Base-by-base conservation (phyloP, 805 yeast genomes). In the Yamadazyma philogaea region DNA sequence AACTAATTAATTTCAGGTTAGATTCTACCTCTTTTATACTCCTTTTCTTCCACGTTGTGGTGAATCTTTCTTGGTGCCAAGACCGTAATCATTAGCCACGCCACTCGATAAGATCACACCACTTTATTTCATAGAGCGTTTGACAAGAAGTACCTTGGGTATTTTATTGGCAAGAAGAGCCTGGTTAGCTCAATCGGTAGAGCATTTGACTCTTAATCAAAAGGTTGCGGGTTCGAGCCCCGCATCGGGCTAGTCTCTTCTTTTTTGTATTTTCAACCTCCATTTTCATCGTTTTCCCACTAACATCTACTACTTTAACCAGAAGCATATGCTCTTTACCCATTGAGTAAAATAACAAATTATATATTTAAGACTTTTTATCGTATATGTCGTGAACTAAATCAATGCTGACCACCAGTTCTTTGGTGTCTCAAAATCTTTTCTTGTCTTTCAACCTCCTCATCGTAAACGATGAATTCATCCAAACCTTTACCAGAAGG, bases 401-500 rank as follows among this genome's bases (percentile, higher is more conserved):
- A 18, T 38, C 65, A 84, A 65, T 84, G 79, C 63, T 76, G 71
- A 53, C 91, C 91, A 34, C 75, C 73, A 15, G 93, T 86, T 73
- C 91, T 82, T 64, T 84, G 68, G 41, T 60, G 67, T 72, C 95
- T 82, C 57, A 84, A 69, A 57, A 74, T 79, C 30, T 69, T 75
- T 63, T 84, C 84, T 65, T 82, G 78, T 57, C 69, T 72, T 71
- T 88, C 96, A 43, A 81, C 84, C 54, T 78, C 85, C 34, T 88
- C 82, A 62, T 91, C 96, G 66, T 83, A 93, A 36, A 77, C 75
- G 52, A 93, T 85, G 63, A 91, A 90, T 66, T 93, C 98, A 59
- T 93, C 91, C 57, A 93, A 76, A 50, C 86, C 96, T 65, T 86
- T 87, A 55, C 98, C 99, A 47, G 82, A 95, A 41, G 99, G 96